Evolutionary conservation across 176 grass and related monocot species (phyloP).

Genomic region (Rhynchospora tenuis): DNA sequence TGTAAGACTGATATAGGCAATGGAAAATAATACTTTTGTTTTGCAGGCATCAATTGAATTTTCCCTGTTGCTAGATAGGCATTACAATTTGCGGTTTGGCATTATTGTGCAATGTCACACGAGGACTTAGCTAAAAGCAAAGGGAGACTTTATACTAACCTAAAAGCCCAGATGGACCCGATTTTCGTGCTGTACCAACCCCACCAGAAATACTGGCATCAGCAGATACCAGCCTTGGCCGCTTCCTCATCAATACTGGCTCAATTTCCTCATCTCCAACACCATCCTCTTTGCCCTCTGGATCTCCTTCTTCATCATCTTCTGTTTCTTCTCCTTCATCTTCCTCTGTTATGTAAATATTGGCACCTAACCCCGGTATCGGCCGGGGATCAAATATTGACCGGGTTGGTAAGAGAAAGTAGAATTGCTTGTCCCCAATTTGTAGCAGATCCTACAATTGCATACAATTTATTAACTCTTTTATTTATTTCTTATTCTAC

Average conservation of each 20-base stretch:
- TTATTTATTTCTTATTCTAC: too few species aligned
- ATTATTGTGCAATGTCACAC: background rate
- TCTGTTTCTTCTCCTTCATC: constrained; percentile 17
- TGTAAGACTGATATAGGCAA: background rate
- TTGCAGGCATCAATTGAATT: background rate
- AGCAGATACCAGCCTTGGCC: constrained; percentile 11
- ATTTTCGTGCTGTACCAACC: background rate
- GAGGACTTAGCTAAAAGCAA: background rate
- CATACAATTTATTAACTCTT: background rate
- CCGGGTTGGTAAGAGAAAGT: constrained; percentile 80
- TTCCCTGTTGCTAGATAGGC: background rate
- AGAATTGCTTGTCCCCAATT: constrained; percentile 82
- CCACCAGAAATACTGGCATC: background rate
- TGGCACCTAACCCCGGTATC: background rate
- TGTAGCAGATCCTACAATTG: constrained; percentile 63
- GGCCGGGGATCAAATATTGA: constrained; percentile 52
- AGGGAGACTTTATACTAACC: constrained; percentile 33
- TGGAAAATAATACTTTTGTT: background rate
- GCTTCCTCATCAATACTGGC: constrained; percentile 24
- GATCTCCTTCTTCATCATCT: constrained; percentile 15
- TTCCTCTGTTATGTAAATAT: constrained; percentile 17
- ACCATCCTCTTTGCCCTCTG: constrained; percentile 28
- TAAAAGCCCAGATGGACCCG: constrained; percentile 7
- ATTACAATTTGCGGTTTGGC: background rate
- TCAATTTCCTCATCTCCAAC: constrained; percentile 10